phyloP scores from a whole-genome alignment of 192 early-diverging fungal genomes.

The Phlyctochytrium bullatum region DNA sequence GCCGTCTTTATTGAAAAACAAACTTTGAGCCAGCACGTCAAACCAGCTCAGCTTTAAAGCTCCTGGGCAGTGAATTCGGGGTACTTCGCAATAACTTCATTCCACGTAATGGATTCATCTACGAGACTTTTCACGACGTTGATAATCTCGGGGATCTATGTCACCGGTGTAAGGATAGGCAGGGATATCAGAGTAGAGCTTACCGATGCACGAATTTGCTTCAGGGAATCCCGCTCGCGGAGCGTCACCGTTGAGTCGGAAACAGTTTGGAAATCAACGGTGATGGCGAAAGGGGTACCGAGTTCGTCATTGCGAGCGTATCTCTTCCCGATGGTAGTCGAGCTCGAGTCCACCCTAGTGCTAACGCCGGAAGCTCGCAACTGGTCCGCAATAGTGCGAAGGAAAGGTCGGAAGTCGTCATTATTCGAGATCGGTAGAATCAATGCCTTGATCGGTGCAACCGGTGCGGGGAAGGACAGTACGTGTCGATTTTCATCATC shows the following conservation, averaged over 20 bases:
- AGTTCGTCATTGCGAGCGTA: constrained; percentile 98
- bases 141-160: constrained; percentile 63
- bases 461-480: constrained; percentile 84
- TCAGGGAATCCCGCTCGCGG: constrained; percentile 92
- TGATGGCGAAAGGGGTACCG: constrained; percentile 95
- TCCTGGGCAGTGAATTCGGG: constrained; percentile 52
- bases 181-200: neutral
- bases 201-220: constrained; percentile 82
- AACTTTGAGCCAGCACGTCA: too few species aligned
- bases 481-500: constrained; percentile 88
- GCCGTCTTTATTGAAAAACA: too few species aligned
- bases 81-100: constrained; percentile 64
- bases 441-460: constrained; percentile 94
- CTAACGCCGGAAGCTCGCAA: constrained; percentile 77
- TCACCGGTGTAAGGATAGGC: too few species aligned
- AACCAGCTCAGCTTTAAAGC: too few species aligned
- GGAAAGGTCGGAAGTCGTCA: constrained; percentile 70
- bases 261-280: constrained; percentile 97
- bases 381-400: constrained; percentile 53
- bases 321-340: constrained; percentile 86
- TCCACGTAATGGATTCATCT: constrained; percentile 72
- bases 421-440: constrained; percentile 81
- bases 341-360: constrained; percentile 84
- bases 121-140: constrained; percentile 72
- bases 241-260: constrained; percentile 92